Evolutionary conservation across 768 basidiomycete species (phyloP).

Genomic region (Mycena crocata): DNA sequence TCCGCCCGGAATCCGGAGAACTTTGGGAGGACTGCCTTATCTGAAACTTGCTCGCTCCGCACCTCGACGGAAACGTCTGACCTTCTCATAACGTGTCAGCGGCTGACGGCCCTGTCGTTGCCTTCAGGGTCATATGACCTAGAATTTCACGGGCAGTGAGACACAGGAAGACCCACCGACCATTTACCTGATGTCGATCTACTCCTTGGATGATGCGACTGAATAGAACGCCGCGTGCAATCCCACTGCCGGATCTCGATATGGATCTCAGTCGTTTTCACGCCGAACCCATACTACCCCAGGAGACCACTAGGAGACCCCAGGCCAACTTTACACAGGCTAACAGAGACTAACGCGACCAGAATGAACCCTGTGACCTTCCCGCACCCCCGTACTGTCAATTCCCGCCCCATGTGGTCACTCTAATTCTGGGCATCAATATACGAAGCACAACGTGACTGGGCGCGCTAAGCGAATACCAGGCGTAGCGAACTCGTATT

Average conservation of each 20-base stretch:
- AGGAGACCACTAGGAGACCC: no score
- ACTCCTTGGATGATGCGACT: background rate
- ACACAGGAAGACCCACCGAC: no score
- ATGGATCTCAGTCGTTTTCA: background rate
- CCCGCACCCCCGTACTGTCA: background rate
- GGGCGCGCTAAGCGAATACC: background rate
- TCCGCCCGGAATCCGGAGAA: no score
- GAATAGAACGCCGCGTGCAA: background rate
- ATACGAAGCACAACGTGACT: background rate
- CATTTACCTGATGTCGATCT: background rate
- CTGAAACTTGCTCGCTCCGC: no score
- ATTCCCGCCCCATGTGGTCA: background rate
- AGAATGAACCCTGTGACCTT: slow-evolving; percentile 6
- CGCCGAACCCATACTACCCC: background rate
- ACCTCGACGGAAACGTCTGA: no score
- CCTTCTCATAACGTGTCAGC: no score
- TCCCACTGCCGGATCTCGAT: background rate
- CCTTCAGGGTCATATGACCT: no score
- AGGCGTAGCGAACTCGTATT: background rate
- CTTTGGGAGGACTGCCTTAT: no score
- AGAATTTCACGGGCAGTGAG: no score
- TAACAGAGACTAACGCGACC: background rate
- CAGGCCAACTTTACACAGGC: background rate
- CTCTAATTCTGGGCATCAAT: background rate
- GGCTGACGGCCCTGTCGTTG: no score